phyloP scores from a whole-genome alignment of 2,329 filamentous ascomycete species.

The Fusarium udum region DNA sequence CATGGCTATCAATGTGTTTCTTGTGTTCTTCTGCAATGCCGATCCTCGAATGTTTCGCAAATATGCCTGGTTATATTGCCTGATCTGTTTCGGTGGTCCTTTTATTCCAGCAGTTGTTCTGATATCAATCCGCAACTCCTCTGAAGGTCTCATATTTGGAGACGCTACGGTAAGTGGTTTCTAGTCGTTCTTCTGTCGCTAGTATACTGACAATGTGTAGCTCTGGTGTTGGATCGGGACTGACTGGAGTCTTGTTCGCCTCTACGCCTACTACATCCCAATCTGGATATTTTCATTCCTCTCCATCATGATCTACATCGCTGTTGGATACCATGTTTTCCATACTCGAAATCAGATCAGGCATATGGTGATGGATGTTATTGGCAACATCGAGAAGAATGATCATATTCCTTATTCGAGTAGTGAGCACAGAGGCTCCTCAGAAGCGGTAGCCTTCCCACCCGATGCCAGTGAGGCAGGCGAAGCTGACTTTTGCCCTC shows the following conservation, averaged over 20 bases:
- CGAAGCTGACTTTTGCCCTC: constrained; percentile 22
- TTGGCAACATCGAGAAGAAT: constrained; percentile 34
- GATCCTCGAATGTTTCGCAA: constrained; percentile 71
- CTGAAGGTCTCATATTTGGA: constrained; percentile 59
- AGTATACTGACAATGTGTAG: constrained; percentile 47
- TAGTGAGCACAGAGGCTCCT: constrained; percentile 46
- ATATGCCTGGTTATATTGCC: constrained; percentile 75
- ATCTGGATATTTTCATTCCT: constrained; percentile 68
- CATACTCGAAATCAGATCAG: constrained; percentile 65
- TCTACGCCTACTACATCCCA: constrained; percentile 69
- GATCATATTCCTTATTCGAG: constrained; percentile 34
- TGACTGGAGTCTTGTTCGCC: constrained; percentile 63
- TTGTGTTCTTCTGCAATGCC: constrained; percentile 69
- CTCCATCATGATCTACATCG: constrained; percentile 64
- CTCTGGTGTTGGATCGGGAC: constrained; percentile 70
- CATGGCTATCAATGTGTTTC: constrained; percentile 84
- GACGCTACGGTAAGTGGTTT: constrained; percentile 61
- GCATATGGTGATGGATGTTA: constrained; percentile 51
- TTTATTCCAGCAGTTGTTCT: constrained; percentile 72
- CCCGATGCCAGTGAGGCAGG: neutral
- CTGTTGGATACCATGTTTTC: constrained; percentile 68
- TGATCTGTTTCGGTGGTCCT: constrained; percentile 76
- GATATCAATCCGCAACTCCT: constrained; percentile 62
- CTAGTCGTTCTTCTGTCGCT: fast-evolving
- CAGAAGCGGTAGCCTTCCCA: constrained; percentile 46